These are phyloP conservation scores for Penicillium aurantiogriseum DNA, from an alignment of 2,329 filamentous ascomycete species.

Conservation along the genomic window DNA sequence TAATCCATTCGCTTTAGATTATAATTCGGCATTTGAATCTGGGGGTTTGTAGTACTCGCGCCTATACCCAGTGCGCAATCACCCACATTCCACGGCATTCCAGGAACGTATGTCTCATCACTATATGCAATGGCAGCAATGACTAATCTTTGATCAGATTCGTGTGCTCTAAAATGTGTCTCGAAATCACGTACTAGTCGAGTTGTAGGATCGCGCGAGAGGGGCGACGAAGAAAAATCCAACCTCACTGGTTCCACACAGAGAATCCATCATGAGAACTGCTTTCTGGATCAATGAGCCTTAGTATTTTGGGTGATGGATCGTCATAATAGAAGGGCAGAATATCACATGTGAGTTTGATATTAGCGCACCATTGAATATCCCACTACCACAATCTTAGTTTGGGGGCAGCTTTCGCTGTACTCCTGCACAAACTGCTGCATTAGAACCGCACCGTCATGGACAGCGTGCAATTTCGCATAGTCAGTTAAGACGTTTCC, in stretches of 20 bases:
- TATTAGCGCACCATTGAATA: constrained; percentile 22
- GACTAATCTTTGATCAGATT: constrained; percentile 7
- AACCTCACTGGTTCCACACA: constrained; percentile 25
- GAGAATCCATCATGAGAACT: constrained; percentile 23
- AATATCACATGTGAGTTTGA: background rate
- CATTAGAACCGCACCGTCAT: constrained; percentile 19
- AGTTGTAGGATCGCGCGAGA: constrained; percentile 15
- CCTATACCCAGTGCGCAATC: constrained; percentile 20
- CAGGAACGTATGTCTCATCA: constrained; percentile 21
- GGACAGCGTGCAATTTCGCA: constrained; percentile 18
- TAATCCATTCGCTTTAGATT: background rate
- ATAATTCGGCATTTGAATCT: background rate
- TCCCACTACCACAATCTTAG: constrained; percentile 23
- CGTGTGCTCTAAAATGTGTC: background rate
- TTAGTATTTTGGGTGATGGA: constrained; percentile 1
- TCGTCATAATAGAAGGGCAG: background rate
- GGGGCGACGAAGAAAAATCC: constrained; percentile 15
- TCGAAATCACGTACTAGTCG: constrained; percentile 10
- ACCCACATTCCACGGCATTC: constrained; percentile 17
- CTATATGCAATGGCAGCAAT: constrained; percentile 23
- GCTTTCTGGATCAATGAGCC: constrained; percentile 15
- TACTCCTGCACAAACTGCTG: constrained; percentile 24
- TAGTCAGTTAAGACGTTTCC: constrained; percentile 3
- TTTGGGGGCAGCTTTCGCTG: constrained; percentile 18
- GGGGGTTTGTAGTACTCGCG: constrained; percentile 10